phyloP scores from a whole-genome alignment of 1,139 yeast species.

The Geotrichum aggregatum region DNA sequence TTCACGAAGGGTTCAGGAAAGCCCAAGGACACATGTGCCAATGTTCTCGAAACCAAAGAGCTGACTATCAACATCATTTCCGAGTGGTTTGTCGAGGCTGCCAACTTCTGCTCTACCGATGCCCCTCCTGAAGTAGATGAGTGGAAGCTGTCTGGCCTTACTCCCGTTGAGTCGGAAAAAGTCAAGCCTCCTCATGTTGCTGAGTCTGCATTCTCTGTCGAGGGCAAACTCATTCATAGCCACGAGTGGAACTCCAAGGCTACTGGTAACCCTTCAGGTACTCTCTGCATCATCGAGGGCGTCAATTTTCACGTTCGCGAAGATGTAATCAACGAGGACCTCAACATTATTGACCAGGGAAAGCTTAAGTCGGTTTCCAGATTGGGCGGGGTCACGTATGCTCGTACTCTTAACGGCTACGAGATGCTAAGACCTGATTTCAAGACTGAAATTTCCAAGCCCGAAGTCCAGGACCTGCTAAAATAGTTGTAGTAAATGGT shows the following conservation, averaged over 20 bases:
- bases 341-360: slow-evolving; percentile 43
- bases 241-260: slow-evolving; percentile 48
- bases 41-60: slow-evolving; percentile 51
- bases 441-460: slow-evolving; percentile 26
- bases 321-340: slow-evolving; percentile 47
- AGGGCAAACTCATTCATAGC: slow-evolving; percentile 46
- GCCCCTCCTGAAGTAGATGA: slow-evolving; percentile 53
- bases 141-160: slow-evolving; percentile 54
- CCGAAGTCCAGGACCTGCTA: slow-evolving; percentile 20
- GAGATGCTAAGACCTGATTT: slow-evolving; percentile 47
- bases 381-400: slow-evolving; percentile 54
- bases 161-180: slow-evolving; percentile 44
- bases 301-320: slow-evolving; percentile 55
- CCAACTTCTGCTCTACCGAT: slow-evolving; percentile 48
- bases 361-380: slow-evolving; percentile 54
- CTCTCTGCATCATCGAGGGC: slow-evolving; percentile 50
- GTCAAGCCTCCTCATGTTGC: slow-evolving; percentile 58
- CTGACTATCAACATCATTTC: slow-evolving; percentile 56
- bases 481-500: neutral
- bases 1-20: slow-evolving; percentile 42
- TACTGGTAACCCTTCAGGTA: slow-evolving; percentile 43
- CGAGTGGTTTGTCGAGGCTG: slow-evolving; percentile 65
- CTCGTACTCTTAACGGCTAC: slow-evolving; percentile 44
- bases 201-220: slow-evolving; percentile 59
- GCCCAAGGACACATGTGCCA: slow-evolving; percentile 50